These are phyloP conservation scores for Trypanosoma avium DNA, from an alignment of 208 protist genomes.

Conservation along the genomic window DNA sequence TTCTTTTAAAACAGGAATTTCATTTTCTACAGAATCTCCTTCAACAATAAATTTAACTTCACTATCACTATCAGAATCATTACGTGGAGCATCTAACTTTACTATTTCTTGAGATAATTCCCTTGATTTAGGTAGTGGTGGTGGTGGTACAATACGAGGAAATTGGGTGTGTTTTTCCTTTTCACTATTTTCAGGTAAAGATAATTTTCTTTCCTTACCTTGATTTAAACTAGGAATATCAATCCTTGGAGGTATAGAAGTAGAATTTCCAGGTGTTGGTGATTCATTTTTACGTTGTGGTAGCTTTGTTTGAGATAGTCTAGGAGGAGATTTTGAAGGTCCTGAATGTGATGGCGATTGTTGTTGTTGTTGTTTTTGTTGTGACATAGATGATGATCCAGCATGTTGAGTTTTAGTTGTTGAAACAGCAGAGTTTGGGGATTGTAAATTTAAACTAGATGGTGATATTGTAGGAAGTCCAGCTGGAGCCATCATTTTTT, in stretches of 20 bases:
- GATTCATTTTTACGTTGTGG: no score
- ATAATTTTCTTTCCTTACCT: neutral
- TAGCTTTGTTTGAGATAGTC: no score
- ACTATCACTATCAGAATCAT: constrained; percentile 8
- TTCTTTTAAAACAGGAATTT: neutral
- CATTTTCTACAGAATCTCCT: neutral
- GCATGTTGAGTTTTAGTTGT: neutral
- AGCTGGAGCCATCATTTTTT: constrained; percentile 28
- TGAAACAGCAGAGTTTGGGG: neutral
- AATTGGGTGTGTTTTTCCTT: neutral
- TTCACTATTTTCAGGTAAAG: neutral
- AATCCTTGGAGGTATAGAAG: no score
- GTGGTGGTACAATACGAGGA: no score
- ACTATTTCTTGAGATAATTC: neutral
- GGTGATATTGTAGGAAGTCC: neutral
- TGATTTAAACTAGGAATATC: neutral
- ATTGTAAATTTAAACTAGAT: neutral
- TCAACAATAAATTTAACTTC: constrained; percentile 26
- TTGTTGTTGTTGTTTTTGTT: neutral
- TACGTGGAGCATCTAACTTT: constrained; percentile 5
- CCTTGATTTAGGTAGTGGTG: no score
- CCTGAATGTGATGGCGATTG: neutral
- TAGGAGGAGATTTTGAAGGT: no score
- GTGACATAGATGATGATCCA: neutral
- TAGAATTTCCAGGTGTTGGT: no score